A percentile compares a stretch with the other conserved stretches of the same genome.
These are phyloP conservation scores for Dendrocalamus latiflorus DNA, from an alignment of 202 grass and related monocot species.

Conservation along the genomic window DNA sequence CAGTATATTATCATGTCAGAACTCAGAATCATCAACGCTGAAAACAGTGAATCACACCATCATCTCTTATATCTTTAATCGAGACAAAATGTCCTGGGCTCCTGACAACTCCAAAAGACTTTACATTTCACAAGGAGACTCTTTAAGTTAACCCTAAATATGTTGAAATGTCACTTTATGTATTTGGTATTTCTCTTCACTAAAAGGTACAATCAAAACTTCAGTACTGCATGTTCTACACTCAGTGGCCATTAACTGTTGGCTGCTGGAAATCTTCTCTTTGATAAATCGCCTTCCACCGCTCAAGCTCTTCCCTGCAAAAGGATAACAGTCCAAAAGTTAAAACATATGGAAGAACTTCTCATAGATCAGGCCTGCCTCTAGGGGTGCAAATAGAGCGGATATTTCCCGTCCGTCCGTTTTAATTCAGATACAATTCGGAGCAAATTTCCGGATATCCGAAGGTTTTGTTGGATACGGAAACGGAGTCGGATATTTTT, in stretches of 20 bases:
- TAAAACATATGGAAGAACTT: not conserved
- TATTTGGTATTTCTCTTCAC: slow-evolving; percentile 21
- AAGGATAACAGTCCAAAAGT: slow-evolving; percentile 10
- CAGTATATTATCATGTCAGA: not conserved
- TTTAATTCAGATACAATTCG: no score
- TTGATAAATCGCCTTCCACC: slow-evolving; percentile 76
- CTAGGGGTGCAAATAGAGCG: no score
- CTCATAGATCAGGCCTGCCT: no score
- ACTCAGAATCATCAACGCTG: slow-evolving; percentile 3
- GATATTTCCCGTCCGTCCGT: no score
- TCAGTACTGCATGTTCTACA: not conserved
- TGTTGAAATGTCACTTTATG: slow-evolving; percentile 15
- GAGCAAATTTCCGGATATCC: no score
- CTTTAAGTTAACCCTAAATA: slow-evolving; percentile 44
- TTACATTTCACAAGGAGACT: no score
- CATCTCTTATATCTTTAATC: not conserved
- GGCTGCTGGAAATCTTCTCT: slow-evolving; percentile 62
- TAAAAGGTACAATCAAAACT: slow-evolving; percentile 28
- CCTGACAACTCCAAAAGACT: slow-evolving; percentile 12
- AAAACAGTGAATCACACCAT: not conserved
- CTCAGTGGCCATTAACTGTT: slow-evolving; percentile 54
- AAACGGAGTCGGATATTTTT: no score
- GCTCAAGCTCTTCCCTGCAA: slow-evolving; percentile 82
- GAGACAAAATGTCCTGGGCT: no score
- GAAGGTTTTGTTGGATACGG: no score